These are phyloP conservation scores for Hygrocybe punicea DNA, from an alignment of 768 basidiomycete genomes.

Conservation along the genomic window DNA sequence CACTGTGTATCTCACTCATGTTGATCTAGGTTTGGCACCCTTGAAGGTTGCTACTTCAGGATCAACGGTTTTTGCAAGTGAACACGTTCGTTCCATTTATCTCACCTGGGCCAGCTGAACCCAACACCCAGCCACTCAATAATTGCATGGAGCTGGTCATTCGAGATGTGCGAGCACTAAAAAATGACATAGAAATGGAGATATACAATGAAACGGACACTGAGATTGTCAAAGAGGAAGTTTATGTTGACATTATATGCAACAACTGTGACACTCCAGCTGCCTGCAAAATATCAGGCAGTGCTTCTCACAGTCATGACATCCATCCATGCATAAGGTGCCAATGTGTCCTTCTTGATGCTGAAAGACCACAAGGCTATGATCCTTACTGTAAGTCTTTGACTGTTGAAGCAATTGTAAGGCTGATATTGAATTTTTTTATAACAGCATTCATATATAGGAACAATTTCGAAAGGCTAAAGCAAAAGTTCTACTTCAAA, in stretches of 20 bases:
- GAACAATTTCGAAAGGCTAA: constrained; percentile 12
- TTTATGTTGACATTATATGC: constrained; percentile 26
- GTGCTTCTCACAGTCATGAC: constrained; percentile 23
- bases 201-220: constrained; percentile 13
- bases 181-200: constrained; percentile 27
- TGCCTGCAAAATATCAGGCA: constrained; percentile 23
- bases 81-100: constrained; percentile 19
- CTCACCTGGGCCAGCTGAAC: constrained; percentile 27
- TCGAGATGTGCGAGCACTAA: constrained; percentile 17
- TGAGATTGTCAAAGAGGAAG: neutral
- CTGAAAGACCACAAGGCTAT: constrained; percentile 15
- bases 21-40: constrained; percentile 22
- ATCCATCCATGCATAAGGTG: constrained; percentile 29
- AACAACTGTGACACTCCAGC: constrained; percentile 27
- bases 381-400: constrained; percentile 12
- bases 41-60: constrained; percentile 9
- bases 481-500: constrained; percentile 9
- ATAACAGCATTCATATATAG: constrained; percentile 9
- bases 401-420: constrained; percentile 24
- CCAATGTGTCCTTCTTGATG: constrained; percentile 14
- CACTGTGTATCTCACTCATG: no score
- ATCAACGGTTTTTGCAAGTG: neutral
- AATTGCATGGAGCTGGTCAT: constrained; percentile 19
- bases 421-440: constrained; percentile 31
- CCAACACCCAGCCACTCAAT: constrained; percentile 24